Base-by-base conservation (phyloP, 441 rosid genomes). In the Erodium chrysanthum region DNA sequence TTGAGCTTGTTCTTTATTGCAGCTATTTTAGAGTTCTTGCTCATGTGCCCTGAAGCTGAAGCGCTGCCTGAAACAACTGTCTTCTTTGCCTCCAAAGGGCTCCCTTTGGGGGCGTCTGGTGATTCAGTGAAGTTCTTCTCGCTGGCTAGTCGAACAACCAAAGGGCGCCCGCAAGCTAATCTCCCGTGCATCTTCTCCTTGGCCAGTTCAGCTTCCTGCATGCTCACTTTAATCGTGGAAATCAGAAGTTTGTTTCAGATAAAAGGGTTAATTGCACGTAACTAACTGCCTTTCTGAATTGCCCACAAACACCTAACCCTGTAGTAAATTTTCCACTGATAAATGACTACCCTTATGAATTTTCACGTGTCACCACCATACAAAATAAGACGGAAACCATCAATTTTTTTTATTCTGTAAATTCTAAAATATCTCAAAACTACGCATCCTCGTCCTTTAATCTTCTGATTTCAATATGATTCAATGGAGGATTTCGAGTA, bases 121-220 rank as follows among this genome's bases (percentile, higher is more conserved):
- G 79, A 66, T 66, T 82, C 91, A 70, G 84, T 84, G 37, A 68
- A 33, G 74, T 66, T 74, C 78, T 86, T 90, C 78, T 90, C 96
- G 15, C 90, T 84, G 3, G 93, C 93, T 59, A 90, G 79, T 46
- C 85, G 96, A 62, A 92, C 96, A 23, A 92, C 83, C 74, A 90
- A 70, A 42, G 96, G 98, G 58, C 96, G 92, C 62, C 96, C 93
- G 66, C 92, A 88, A 67, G 96, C 98, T 68, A 92, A 78, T 68
- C 84, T 88, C 73, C 98, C 96, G 61, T 90, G 94, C 98, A 92
- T 90, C 83, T 85, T 92, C 74, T 92, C 96, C 84, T 86, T 90
- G 27, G 98, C 96, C 75, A 87, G 79, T 86, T 83, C 77, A 71
- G 96, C 96, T 83, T 92, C 98, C 98, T 92, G 89, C 92, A 77